phyloP scores from a whole-genome alignment of 768 basidiomycete species.

The Termitomyces sp. region DNA sequence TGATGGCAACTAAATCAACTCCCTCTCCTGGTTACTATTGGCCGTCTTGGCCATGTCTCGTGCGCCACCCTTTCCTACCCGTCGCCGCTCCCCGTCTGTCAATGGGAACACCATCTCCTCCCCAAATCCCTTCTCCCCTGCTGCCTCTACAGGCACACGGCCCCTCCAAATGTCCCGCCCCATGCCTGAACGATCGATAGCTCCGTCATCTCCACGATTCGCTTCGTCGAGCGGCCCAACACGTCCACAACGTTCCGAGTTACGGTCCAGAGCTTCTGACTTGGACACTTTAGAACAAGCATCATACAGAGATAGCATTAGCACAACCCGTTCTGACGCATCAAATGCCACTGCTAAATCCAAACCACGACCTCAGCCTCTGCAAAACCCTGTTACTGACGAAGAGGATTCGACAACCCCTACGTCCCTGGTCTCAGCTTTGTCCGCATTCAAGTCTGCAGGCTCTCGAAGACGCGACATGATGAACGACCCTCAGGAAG shows the following conservation, averaged over 20 bases:
- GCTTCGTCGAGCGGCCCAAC: constrained; percentile 47
- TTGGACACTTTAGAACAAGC: constrained; percentile 47
- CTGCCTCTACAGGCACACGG: constrained; percentile 34
- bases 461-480: constrained; percentile 54
- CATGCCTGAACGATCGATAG: constrained; percentile 45
- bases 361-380: constrained; percentile 25
- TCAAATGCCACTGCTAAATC: constrained; percentile 15
- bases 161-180: constrained; percentile 63
- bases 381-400: constrained; percentile 28
- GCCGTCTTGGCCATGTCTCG: constrained; percentile 46
- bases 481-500: constrained; percentile 49
- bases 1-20: constrained; percentile 5
- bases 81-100: constrained; percentile 47
- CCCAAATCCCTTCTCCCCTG: constrained; percentile 32
- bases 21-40: neutral
- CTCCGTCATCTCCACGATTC: constrained; percentile 36
- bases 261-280: constrained; percentile 54
- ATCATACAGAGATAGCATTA: constrained; percentile 47
- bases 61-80: constrained; percentile 51
- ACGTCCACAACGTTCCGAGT: constrained; percentile 66
- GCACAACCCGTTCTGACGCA: constrained; percentile 37
- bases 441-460: constrained; percentile 71
- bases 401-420: constrained; percentile 38
- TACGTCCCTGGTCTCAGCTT: constrained; percentile 47
- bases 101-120: constrained; percentile 33